Conservation (phyloP, 2,329 filamentous ascomycete species). For the Talaromyces funiculosus region DNA sequence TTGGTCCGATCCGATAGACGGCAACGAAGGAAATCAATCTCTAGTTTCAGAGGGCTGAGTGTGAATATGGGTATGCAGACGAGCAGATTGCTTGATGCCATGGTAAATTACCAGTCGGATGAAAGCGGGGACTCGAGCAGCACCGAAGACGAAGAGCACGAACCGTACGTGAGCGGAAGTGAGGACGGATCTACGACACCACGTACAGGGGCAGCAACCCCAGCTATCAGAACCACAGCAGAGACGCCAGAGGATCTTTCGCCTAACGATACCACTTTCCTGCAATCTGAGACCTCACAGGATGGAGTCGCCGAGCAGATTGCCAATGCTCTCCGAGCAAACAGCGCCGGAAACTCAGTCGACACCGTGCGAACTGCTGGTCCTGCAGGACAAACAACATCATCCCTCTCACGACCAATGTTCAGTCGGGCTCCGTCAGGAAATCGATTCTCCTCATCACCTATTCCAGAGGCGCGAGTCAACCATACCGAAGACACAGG, state of each 20-base stretch:
- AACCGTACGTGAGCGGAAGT: slow-evolving; percentile 36
- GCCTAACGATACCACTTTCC: background rate
- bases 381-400: background rate
- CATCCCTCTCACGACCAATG: slow-evolving; percentile 20
- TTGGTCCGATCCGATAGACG: slow-evolving; percentile 56
- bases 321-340: background rate
- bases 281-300: background rate
- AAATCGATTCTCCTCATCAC: slow-evolving; percentile 61
- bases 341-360: background rate
- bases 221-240: background rate
- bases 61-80: slow-evolving; percentile 70
- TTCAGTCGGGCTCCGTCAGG: slow-evolving; percentile 29
- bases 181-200: slow-evolving; percentile 17
- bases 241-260: background rate
- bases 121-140: slow-evolving; percentile 41
- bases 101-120: slow-evolving; percentile 49
- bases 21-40: slow-evolving; percentile 42
- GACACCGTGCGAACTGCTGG: background rate
- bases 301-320: background rate
- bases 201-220: slow-evolving; percentile 1
- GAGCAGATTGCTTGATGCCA: slow-evolving; percentile 60
- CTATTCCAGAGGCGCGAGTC: slow-evolving; percentile 65
- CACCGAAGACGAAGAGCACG: slow-evolving; percentile 35
- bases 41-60: slow-evolving; percentile 49
- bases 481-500: slow-evolving; percentile 60